Evolutionary conservation across 306 rosid species (phyloP).

Genomic region (Cucumis hystrix): DNA sequence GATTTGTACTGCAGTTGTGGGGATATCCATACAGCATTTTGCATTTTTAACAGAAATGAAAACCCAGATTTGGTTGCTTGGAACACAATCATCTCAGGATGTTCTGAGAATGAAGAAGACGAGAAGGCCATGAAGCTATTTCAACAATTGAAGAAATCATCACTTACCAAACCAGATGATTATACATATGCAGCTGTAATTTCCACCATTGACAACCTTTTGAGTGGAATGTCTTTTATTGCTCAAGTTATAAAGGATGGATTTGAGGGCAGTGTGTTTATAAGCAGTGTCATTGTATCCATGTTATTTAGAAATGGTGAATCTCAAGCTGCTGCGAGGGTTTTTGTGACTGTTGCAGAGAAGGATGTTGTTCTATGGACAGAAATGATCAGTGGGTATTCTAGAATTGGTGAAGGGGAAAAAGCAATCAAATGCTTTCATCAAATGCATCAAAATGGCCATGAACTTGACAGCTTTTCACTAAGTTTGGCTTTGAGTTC

Average conservation of each 20-base stretch:
- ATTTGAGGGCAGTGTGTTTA: conserved; percentile 37
- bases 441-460: conserved; percentile 42
- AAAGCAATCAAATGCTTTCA: conserved; percentile 37
- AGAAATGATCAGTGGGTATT: conserved; percentile 60
- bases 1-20: conserved; percentile 73
- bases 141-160: conserved; percentile 21
- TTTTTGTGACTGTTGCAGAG: conserved; percentile 31
- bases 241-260: conserved; percentile 54
- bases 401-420: conserved; percentile 38
- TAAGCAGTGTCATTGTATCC: conserved; percentile 58
- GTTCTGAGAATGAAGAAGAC: conserved; percentile 43
- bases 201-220: conserved; percentile 32
- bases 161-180: conserved; percentile 45
- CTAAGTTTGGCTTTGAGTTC: conserved; percentile 61
- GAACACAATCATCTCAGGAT: conserved; percentile 82
- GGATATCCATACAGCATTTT: conserved; percentile 27
- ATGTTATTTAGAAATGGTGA: conserved; percentile 61
- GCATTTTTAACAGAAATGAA: conserved; percentile 34
- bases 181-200: conserved; percentile 56
- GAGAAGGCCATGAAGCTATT: conserved; percentile 45
- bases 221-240: conserved; percentile 53
- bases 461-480: conserved; percentile 40
- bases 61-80: conserved; percentile 58
- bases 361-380: conserved; percentile 83
- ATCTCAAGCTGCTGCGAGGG: conserved; percentile 34